phyloP scores from a whole-genome alignment of 2,329 filamentous ascomycete species.

The Macrophomina tecta region DNA sequence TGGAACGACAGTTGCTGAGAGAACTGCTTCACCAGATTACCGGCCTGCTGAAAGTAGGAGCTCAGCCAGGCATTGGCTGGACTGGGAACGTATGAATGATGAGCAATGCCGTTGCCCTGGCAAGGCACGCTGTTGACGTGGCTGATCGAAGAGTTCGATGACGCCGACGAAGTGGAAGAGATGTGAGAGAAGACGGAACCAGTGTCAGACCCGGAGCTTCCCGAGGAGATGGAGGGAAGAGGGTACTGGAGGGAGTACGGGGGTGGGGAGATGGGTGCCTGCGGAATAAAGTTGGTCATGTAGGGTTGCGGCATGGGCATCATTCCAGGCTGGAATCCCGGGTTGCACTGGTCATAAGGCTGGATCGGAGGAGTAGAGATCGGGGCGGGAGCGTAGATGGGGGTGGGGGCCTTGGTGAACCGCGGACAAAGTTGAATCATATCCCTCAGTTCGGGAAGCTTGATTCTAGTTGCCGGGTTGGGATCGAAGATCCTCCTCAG shows the following conservation, averaged over 20 bases:
- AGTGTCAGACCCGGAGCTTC: slow-evolving; percentile 47
- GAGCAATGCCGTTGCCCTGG: slow-evolving; percentile 28
- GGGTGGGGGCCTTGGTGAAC: slow-evolving; percentile 64
- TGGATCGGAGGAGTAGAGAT: slow-evolving; percentile 53
- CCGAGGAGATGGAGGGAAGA: slow-evolving; percentile 41
- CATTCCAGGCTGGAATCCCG: slow-evolving; percentile 33
- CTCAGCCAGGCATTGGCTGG: slow-evolving; percentile 47
- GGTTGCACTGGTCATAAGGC: slow-evolving; percentile 44
- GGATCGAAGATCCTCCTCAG: slow-evolving; percentile 85
- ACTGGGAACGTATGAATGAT: slow-evolving; percentile 45
- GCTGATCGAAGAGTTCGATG: slow-evolving; percentile 17
- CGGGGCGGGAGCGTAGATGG: slow-evolving; percentile 48
- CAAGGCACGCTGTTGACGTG: slow-evolving; percentile 17
- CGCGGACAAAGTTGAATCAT: slow-evolving; percentile 77
- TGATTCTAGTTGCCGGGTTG: slow-evolving; percentile 82
- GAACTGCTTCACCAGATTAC: slow-evolving; percentile 47
- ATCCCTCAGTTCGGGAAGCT: slow-evolving; percentile 77
- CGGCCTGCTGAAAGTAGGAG: slow-evolving; percentile 46
- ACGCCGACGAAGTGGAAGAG: slow-evolving; percentile 38
- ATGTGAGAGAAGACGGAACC: slow-evolving; percentile 48
- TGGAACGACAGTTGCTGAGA: slow-evolving; percentile 43
- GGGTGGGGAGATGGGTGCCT: slow-evolving; percentile 38
- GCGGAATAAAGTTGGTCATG: slow-evolving; percentile 41
- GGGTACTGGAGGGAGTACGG: slow-evolving; percentile 33
- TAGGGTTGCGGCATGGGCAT: slow-evolving; percentile 37